Percentiles rank a stretch among this genome's conserved stretches.
phyloP scores from a whole-genome alignment of 257 asterid genomes.

The Euphrasia confusa region DNA sequence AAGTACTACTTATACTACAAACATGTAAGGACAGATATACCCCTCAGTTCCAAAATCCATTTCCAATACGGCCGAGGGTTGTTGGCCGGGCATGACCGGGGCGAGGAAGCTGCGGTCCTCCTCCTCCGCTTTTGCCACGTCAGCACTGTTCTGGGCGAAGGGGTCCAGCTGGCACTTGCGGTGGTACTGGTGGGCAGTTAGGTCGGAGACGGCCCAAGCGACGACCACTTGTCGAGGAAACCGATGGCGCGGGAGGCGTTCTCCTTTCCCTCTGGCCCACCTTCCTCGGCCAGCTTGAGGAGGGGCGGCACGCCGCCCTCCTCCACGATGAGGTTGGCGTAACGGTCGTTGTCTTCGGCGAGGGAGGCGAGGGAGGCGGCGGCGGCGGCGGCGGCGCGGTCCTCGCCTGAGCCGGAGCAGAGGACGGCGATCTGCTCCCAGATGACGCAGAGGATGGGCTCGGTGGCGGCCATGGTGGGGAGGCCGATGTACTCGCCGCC shows the following conservation, averaged over 20 bases:
- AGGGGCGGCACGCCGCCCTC: constrained; percentile 77
- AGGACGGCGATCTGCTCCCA: constrained; percentile 72
- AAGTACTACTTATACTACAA: no score
- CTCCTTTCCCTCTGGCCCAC: constrained; percentile 65
- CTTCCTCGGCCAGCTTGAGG: constrained; percentile 63
- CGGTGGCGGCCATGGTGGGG: constrained; percentile 72
- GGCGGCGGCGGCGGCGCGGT: constrained; percentile 40
- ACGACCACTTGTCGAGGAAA: constrained; percentile 53
- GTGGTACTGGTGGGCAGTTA: no score
- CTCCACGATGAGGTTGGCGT: constrained; percentile 62
- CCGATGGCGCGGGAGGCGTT: constrained; percentile 73
- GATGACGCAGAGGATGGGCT: constrained; percentile 64
- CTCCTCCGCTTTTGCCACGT: no score
- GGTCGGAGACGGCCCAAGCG: constrained; percentile 48
- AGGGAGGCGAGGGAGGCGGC: constrained; percentile 63
- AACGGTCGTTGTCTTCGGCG: constrained; percentile 69
- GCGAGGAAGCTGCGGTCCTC: no score
- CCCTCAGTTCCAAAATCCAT: no score
- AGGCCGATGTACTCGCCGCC: constrained; percentile 65
- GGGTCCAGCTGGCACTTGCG: constrained; percentile 36
- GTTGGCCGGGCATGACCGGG: no score
- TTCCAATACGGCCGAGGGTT: no score
- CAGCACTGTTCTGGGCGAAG: constrained; percentile 43
- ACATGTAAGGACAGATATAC: no score
- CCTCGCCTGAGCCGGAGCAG: constrained; percentile 50